Conservation (phyloP, 192 early-diverging fungal genomes). For the Backusella macrospora region DNA sequence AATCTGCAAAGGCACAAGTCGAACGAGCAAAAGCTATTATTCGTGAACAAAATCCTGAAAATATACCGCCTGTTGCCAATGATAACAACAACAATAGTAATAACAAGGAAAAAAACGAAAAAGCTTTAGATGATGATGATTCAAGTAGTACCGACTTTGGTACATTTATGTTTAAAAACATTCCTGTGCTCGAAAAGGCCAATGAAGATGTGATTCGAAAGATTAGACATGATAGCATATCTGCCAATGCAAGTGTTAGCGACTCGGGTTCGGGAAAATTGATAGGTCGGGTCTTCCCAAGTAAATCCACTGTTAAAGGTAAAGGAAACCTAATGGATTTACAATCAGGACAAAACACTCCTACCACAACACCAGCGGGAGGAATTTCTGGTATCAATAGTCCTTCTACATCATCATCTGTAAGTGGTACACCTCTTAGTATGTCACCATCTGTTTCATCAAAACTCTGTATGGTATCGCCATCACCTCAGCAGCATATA, state of each 20-base stretch:
- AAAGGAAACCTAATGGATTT: neutral
- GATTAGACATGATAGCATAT: slow-evolving; percentile 67
- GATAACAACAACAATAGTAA: neutral
- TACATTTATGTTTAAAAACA: slow-evolving; percentile 89
- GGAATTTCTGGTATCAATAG: neutral
- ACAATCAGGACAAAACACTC: slow-evolving; percentile 2
- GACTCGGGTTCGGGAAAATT: neutral
- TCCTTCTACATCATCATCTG: neutral
- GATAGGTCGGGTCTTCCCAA: neutral
- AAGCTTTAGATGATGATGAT: slow-evolving; percentile 10
- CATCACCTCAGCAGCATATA: neutral
- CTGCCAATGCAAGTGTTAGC: slow-evolving; percentile 21
- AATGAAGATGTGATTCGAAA: slow-evolving; percentile 86
- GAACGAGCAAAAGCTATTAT: slow-evolving; percentile 37
- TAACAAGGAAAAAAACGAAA: neutral
- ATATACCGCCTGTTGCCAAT: neutral
- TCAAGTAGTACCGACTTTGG: slow-evolving; percentile 75
- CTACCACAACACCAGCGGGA: neutral
- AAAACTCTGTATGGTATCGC: slow-evolving; percentile 12
- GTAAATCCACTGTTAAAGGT: neutral
- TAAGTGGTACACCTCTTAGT: slow-evolving; percentile 1
- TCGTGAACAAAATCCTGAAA: slow-evolving; percentile 27
- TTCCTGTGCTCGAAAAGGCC: slow-evolving; percentile 86
- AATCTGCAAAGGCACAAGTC: slow-evolving; percentile 41
- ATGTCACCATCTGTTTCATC: slow-evolving; percentile 23